Base-by-base conservation (phyloP, 2,329 filamentous ascomycete genomes). In the Paraphaeosphaeria sporulosa region DNA sequence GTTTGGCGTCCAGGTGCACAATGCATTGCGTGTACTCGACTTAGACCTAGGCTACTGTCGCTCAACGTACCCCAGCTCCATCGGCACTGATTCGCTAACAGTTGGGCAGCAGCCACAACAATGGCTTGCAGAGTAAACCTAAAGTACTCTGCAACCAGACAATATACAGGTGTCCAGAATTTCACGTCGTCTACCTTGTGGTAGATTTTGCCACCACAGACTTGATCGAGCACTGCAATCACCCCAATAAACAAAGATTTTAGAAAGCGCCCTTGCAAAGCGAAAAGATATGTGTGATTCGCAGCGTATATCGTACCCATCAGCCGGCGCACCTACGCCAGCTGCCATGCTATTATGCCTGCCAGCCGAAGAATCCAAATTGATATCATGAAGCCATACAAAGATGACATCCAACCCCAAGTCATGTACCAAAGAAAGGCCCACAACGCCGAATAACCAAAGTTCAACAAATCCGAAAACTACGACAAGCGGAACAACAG, bases 351-450 rank as follows among this genome's bases (percentile, higher is more conserved):
- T 36, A 30, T 19, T 53, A 53, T 53, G 50, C 50, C 27, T 12
- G 17, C 38, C 17, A 53, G 13, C 21, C 50, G 42, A 53, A 30
- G 19, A 40, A 51, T 7, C 32, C 48, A 30, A 42, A 43, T 40
- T 53, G 50, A 53, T 53, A 53, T 53, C 50, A 43, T 19, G 23
- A 43, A 43, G 23, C 50, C 50, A 42, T 43, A n/a, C 32, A 53
- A 53, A 53, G 36, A 27, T 36, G 48, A 21, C 25, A 51, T 40
- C 34, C 48, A 38, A 40, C 4, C n/a, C 48, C n/a, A 21, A n/a
- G 19, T 6, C 19, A 40, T 27, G 17, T 34, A n/a, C 34, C 4
- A 13, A 53, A 53, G n/a, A 51, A 51, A n/a, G 32, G 19, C 21
- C 36, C 23, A n/a, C 25, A 43, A 53, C 23, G 50, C 48, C 48